phyloP scores from a whole-genome alignment of 2,329 filamentous ascomycete genomes.

The Fusarium liriodendri region DNA sequence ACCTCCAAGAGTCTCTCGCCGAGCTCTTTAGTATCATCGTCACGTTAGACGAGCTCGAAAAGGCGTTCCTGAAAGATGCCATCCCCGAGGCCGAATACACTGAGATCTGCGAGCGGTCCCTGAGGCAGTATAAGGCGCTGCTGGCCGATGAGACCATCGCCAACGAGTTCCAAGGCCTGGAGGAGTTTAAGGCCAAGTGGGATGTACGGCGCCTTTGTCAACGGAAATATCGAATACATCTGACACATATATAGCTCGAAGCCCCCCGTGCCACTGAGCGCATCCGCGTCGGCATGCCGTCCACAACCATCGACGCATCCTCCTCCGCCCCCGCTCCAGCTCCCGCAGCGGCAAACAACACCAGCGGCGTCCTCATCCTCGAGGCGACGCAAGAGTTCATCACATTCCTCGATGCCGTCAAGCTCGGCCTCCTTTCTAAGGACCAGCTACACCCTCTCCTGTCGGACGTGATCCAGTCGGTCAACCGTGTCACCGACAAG shows the following conservation, averaged over 20 bases:
- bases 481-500: constrained; percentile 94
- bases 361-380: constrained; percentile 77
- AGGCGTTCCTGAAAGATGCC: constrained; percentile 95
- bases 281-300: constrained; percentile 90
- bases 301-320: constrained; percentile 75
- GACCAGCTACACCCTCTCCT: constrained; percentile 96
- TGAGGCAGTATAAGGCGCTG: constrained; percentile 98
- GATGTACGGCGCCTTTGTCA: constrained; percentile 67
- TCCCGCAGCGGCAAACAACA: constrained; percentile 57
- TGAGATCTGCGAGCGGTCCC: constrained; percentile 90
- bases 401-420: constrained; percentile 94
- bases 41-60: constrained; percentile 94
- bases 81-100: constrained; percentile 93
- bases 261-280: constrained; percentile 94
- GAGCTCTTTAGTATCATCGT: constrained; percentile 98
- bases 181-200: constrained; percentile 93
- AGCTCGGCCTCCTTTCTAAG: constrained; percentile 91
- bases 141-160: constrained; percentile 91
- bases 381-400: constrained; percentile 98
- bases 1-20: constrained; percentile 94
- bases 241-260: constrained; percentile 74
- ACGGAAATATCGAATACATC: fast-evolving
- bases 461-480: constrained; percentile 95
- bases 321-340: constrained; percentile 59
- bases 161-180: constrained; percentile 86